Evolutionary conservation across 345 rosid species (phyloP).

Genomic region (Eucalyptus sp.): DNA sequence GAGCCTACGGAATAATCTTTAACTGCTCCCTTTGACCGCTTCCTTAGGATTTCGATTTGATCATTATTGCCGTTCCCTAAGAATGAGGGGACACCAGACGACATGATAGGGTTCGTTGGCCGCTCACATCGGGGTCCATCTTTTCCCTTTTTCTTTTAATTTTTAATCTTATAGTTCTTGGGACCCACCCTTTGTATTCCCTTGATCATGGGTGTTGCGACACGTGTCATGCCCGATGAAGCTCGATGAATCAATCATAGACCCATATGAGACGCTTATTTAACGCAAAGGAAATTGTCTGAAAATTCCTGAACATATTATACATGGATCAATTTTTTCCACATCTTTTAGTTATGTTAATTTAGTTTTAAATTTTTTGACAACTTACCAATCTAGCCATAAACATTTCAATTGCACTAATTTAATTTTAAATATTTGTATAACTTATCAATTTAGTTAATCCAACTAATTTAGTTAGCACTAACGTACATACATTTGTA

Average conservation of each 20-base stretch:
- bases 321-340: accelerated
- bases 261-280: accelerated
- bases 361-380: too few relatives aligned
- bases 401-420: accelerated
- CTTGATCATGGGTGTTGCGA: not conserved
- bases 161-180: not conserved
- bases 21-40: not conserved
- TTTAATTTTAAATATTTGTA: too few relatives aligned
- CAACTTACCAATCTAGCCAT: accelerated
- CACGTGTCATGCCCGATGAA: not conserved
- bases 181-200: not conserved
- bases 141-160: not conserved
- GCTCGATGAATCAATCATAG: accelerated
- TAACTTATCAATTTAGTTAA: not conserved
- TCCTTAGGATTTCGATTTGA: not conserved
- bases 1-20: not conserved
- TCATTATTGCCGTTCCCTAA: too few relatives aligned
- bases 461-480: accelerated
- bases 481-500: accelerated
- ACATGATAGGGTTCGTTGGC: not conserved
- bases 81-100: not conserved
- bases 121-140: not conserved
- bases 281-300: not conserved
- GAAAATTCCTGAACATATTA: accelerated
- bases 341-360: accelerated